These are phyloP conservation scores for Teratosphaeria zuluensis DNA, from an alignment of 2,329 filamentous ascomycete species.

Conservation along the genomic window DNA sequence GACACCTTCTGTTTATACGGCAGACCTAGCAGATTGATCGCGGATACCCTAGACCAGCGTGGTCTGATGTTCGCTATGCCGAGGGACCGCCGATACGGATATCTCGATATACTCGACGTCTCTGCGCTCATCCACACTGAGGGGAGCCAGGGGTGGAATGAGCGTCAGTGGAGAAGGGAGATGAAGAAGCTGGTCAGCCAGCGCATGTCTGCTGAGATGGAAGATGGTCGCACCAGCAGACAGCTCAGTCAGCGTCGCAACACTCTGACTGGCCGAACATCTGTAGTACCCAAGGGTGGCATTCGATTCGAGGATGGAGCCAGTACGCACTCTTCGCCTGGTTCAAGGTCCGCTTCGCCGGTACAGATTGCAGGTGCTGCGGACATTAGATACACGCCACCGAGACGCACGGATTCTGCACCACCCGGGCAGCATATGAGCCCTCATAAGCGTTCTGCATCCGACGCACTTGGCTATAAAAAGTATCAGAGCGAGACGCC, in stretches of 20 bases:
- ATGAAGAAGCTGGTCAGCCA: constrained; percentile 80
- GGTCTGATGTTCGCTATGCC: constrained; percentile 99
- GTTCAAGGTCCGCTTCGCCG: constrained; percentile 36
- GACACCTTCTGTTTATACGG: constrained; percentile 90
- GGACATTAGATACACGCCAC: constrained; percentile 19
- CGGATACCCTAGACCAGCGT: constrained; percentile 74
- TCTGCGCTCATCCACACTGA: constrained; percentile 67
- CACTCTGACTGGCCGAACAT: constrained; percentile 30
- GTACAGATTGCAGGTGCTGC: constrained; percentile 17
- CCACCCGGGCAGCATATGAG: constrained; percentile 22
- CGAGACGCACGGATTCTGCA: constrained; percentile 35
- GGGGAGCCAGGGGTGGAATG: constrained; percentile 67
- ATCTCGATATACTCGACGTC: constrained; percentile 82
- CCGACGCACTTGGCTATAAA: constrained; percentile 37
- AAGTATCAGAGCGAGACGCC: constrained; percentile 31
- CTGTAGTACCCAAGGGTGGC: constrained; percentile 18
- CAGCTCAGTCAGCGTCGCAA: constrained; percentile 32
- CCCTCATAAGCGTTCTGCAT: constrained; percentile 40
- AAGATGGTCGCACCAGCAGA: constrained; percentile 12
- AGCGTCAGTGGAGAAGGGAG: constrained; percentile 80
- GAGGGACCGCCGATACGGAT: constrained; percentile 75
- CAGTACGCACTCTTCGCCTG: constrained; percentile 34
- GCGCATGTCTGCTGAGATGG: constrained; percentile 50
- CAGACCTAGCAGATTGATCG: constrained; percentile 73
- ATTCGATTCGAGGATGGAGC: constrained; percentile 35